Evolutionary conservation across 2,329 filamentous ascomycete species (phyloP).

Genomic region (Cordyceps fumosorosea): DNA sequence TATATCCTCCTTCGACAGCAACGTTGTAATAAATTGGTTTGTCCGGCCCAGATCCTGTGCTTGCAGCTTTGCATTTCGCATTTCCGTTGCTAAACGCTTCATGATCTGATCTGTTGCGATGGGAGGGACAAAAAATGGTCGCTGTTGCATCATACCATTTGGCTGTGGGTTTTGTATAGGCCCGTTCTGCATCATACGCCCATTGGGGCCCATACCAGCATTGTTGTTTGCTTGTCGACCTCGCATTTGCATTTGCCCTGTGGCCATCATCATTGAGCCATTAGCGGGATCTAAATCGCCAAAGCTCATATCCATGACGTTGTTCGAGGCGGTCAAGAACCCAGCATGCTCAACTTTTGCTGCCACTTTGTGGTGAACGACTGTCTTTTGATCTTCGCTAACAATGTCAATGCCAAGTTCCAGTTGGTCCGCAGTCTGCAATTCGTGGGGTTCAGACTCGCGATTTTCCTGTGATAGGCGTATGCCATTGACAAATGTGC

Average conservation of each 20-base stretch:
- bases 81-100: conserved; percentile 63
- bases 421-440: conserved; percentile 84
- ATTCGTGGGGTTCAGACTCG: conserved; percentile 90
- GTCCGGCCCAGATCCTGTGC: conserved; percentile 79
- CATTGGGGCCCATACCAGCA: conserved; percentile 54
- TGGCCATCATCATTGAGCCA: conserved; percentile 62
- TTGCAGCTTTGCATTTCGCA: conserved; percentile 83
- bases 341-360: conserved; percentile 95
- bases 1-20: conserved; percentile 65
- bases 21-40: conserved; percentile 69
- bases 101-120: conserved; percentile 93
- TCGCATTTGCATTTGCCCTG: conserved; percentile 63
- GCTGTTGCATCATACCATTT: conserved; percentile 62
- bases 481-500: conserved; percentile 92
- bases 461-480: conserved; percentile 89
- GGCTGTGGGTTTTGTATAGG: conserved; percentile 39
- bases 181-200: conserved; percentile 50
- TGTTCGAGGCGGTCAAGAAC: conserved; percentile 66
- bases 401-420: conserved; percentile 98
- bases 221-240: conserved; percentile 65
- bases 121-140: conserved; percentile 80
- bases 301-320: conserved; percentile 82
- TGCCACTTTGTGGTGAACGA: conserved; percentile 96
- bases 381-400: conserved; percentile 95
- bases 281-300: conserved; percentile 83